Evolutionary conservation across 768 basidiomycete species (phyloP).

Genomic region (Termitomyces sp.): DNA sequence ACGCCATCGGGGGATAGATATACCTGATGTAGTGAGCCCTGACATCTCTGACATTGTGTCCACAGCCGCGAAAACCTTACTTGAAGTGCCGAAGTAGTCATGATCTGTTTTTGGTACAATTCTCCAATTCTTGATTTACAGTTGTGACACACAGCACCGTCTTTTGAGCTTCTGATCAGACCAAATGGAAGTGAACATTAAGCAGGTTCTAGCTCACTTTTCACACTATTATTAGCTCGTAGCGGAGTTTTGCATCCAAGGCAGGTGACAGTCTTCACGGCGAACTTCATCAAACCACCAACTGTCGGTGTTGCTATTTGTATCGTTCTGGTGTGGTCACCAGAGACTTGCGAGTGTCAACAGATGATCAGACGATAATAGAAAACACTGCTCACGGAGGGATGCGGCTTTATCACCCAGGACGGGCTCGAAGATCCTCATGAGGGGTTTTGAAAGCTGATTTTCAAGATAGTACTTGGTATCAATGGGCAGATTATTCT

Average conservation of each 20-base stretch:
- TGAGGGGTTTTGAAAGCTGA: slow-evolving; percentile 92
- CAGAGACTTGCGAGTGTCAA: slow-evolving; percentile 59
- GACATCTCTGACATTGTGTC: slow-evolving; percentile 99
- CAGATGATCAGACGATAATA: neutral
- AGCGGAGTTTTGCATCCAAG: slow-evolving; percentile 93
- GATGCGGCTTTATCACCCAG: slow-evolving; percentile 87
- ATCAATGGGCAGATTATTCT: slow-evolving; percentile 97
- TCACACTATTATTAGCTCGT: slow-evolving; percentile 66
- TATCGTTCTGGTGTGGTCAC: slow-evolving; percentile 93
- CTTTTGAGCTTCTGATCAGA: slow-evolving; percentile 31
- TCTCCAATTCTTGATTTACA: slow-evolving; percentile 84
- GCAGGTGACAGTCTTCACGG: slow-evolving; percentile 92
- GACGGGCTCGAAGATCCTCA: slow-evolving; percentile 98
- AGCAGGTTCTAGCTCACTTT: slow-evolving; percentile 39
- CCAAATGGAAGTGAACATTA: neutral
- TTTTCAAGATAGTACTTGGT: slow-evolving; percentile 98
- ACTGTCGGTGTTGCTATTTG: slow-evolving; percentile 95
- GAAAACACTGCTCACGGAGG: slow-evolving; percentile 50
- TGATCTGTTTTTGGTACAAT: slow-evolving; percentile 87
- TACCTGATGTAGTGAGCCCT: slow-evolving; percentile 95
- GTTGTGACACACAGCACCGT: slow-evolving; percentile 92
- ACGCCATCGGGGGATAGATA: slow-evolving; percentile 2
- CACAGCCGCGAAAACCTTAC: slow-evolving; percentile 91
- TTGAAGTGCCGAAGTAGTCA: slow-evolving; percentile 71
- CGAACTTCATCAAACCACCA: slow-evolving; percentile 98